Evolutionary conservation across 169 alveolate genomes (phyloP), one percentile per base, ranked within the genome.

Genomic region (Hepatocystis sp.): DNA sequence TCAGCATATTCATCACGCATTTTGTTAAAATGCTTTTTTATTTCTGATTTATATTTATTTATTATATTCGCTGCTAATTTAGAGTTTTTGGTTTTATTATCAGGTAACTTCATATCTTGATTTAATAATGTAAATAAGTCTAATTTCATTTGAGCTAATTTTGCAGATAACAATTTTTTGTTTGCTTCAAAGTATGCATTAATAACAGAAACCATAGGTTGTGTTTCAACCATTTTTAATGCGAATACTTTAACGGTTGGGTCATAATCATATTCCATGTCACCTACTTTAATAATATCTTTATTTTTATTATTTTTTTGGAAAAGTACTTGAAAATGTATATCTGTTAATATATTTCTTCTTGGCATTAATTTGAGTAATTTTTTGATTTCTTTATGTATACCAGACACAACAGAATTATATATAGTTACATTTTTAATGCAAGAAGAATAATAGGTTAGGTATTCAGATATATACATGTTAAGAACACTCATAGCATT

Each of bases 131-230:
- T 13, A 58, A 56, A 30, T 19, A 76, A 15, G 42, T 76, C 88
- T 27, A 60, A 10, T 49, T 76, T 76, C 56, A 76, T 36, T 11
- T 60, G 49, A 23, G 71, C 42, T n/a, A 76, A 8, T n/a, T 28
- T 56, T 17, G n/a, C 30, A 11, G 64, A 42, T 58, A 76, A 23
- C n/a, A 21, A 17, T 28, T 76, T 76, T 52, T 76, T 76, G 23
- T 76, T 76, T 15, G 39, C 11, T 52, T 76, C 88, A 40, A 76
- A 76, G 32, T 15, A 76, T 15, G 32, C 53, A 63, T 76, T 36
- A 42, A 56, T 56, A 13, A 76, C 52, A 34, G n/a, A n/a, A 32
- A 28, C 55, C 71, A 58, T 58, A 19, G 88, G 51, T 76, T 27
- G 46, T 76, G 66, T 76, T 34, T 44, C 76, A 52, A 76, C 5